These are phyloP conservation scores for Babesia gibsoni DNA, from an alignment of 169 alveolate species.

Conservation along the genomic window DNA sequence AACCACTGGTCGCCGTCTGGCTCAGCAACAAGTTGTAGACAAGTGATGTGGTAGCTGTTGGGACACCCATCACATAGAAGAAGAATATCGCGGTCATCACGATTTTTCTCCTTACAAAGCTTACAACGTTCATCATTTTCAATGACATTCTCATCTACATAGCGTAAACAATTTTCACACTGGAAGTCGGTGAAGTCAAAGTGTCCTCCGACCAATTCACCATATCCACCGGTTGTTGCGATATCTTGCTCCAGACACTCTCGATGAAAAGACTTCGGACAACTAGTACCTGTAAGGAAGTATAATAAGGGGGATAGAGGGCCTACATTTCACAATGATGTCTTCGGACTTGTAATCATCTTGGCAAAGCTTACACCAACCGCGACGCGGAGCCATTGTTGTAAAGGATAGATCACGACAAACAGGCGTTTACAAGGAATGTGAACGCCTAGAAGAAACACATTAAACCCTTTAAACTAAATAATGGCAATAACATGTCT, in stretches of 20 bases:
- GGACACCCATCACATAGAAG: constrained; percentile 91
- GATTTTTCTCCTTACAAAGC: constrained; percentile 73
- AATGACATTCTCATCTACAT: constrained; percentile 69
- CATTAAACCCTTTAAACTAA: neutral
- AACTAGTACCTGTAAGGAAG: constrained; percentile 47
- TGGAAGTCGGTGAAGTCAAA: constrained; percentile 67
- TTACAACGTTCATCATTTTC: constrained; percentile 83
- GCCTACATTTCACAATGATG: constrained; percentile 67
- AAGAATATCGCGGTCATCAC: constrained; percentile 72
- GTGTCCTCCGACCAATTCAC: constrained; percentile 47
- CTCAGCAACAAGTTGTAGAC: constrained; percentile 79
- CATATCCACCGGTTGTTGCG: constrained; percentile 38
- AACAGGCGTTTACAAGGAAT: too few species aligned
- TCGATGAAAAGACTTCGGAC: constrained; percentile 71
- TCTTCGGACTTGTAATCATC: constrained; percentile 75
- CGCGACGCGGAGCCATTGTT: constrained; percentile 72
- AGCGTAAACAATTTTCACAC: constrained; percentile 75
- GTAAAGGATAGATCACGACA: neutral
- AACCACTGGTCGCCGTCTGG: constrained; percentile 86
- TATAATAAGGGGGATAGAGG: neutral
- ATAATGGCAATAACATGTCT: neutral
- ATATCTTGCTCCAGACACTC: constrained; percentile 75
- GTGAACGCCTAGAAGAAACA: too few species aligned
- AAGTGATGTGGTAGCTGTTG: constrained; percentile 82
- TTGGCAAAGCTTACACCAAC: constrained; percentile 79